Conservation (phyloP, 164 flowering plant genomes). For the Nymphaea colorata region DNA sequence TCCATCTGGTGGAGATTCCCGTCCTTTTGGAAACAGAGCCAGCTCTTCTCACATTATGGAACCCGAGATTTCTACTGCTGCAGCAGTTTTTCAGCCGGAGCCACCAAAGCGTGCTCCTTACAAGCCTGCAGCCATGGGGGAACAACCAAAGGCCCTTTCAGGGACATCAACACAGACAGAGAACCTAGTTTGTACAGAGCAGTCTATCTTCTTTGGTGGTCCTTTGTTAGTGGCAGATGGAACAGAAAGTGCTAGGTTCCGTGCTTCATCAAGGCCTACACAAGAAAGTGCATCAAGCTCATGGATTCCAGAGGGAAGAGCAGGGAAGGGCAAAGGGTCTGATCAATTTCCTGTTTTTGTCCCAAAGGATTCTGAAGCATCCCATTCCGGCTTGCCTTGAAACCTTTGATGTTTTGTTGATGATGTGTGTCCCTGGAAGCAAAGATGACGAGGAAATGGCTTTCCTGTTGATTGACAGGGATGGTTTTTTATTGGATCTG, state of each 20-base stretch:
- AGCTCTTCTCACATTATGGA: constrained; percentile 20
- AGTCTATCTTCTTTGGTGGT: constrained; percentile 89
- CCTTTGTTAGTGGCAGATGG: constrained; percentile 51
- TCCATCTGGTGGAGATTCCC: constrained; percentile 27
- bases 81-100: background rate
- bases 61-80: constrained; percentile 11
- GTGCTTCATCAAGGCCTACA: constrained; percentile 26
- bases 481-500: background rate
- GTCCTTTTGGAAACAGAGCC: constrained; percentile 34
- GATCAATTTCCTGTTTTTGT: constrained; percentile 77
- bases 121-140: constrained; percentile 26
- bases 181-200: constrained; percentile 62
- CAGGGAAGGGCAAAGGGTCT: constrained; percentile 42
- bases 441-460: background rate
- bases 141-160: constrained; percentile 1
- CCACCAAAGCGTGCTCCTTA: constrained; percentile 16
- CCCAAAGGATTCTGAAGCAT: constrained; percentile 26
- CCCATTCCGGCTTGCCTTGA: background rate
- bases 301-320: constrained; percentile 30
- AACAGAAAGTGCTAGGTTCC: constrained; percentile 28
- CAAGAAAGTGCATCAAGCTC: constrained; percentile 26
- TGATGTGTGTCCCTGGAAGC: background rate
- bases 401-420: too few species aligned
- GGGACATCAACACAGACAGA: constrained; percentile 35
- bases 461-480: too few species aligned